Evolutionary conservation across 2,329 filamentous ascomycete species (phyloP).

Genomic region (Bipolaris oryzae): DNA sequence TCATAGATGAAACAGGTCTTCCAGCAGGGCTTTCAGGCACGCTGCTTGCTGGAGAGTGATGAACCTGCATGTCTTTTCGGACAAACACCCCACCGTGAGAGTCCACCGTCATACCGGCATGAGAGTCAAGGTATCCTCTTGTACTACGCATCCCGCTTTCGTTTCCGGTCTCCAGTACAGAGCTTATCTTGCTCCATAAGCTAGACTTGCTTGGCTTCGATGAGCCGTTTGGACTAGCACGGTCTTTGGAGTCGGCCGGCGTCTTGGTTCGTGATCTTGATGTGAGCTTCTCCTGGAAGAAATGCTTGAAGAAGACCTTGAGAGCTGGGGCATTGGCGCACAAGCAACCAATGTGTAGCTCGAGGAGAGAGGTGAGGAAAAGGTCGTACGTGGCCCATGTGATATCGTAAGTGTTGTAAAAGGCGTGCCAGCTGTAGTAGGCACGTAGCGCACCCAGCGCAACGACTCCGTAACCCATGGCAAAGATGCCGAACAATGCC

Average conservation of each 20-base stretch:
- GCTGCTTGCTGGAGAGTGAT: slow-evolving; percentile 14
- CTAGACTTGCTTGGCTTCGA: slow-evolving; percentile 1
- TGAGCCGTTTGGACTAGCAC: neutral
- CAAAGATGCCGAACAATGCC: slow-evolving; percentile 40
- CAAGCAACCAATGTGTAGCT: slow-evolving; percentile 39
- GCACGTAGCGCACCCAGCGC: slow-evolving; percentile 31
- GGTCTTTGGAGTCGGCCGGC: slow-evolving; percentile 1
- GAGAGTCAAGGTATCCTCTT: slow-evolving; percentile 33
- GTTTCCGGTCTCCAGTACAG: slow-evolving; percentile 12
- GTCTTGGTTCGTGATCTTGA: slow-evolving; percentile 11
- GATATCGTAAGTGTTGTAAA: slow-evolving; percentile 39
- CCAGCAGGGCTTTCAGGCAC: neutral
- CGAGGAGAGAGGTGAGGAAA: slow-evolving; percentile 29
- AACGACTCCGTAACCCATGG: slow-evolving; percentile 39
- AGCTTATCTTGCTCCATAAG: slow-evolving; percentile 16
- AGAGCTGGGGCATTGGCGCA: slow-evolving; percentile 41
- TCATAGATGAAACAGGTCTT: neutral
- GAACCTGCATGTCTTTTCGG: slow-evolving; percentile 23
- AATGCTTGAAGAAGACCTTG: slow-evolving; percentile 43
- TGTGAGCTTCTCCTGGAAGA: slow-evolving; percentile 32
- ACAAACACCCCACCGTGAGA: slow-evolving; percentile 29
- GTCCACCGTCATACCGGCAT: slow-evolving; percentile 27
- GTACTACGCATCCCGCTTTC: slow-evolving; percentile 11
- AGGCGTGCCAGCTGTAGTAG: slow-evolving; percentile 37
- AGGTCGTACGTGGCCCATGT: slow-evolving; percentile 36